Base-by-base conservation (phyloP, 179 eudicot species). In the Monotropa hypopitys region DNA sequence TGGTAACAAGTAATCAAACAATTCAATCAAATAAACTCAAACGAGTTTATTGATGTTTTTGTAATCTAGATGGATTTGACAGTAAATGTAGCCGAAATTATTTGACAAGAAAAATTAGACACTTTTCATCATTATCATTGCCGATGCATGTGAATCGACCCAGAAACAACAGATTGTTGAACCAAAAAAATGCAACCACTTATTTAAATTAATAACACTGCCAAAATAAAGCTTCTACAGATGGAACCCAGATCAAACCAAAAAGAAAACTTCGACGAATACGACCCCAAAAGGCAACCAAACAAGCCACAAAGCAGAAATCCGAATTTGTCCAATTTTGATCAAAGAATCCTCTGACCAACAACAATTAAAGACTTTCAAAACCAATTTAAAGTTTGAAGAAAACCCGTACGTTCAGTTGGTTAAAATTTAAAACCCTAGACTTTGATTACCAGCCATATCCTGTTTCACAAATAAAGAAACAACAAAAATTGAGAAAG, bases 381-480 rank as follows among this genome's bases (percentile, higher is more conserved):
- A 42, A 68, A 26, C 30, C 72, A 43, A 21, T 3, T 20, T 42
- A 21, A 68, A 42, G 21, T 8, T n/a, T 11, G 6, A n/a, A 20
- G 35, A 20, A 20, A 67, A n/a, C 38, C 20, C 51, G 30, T 9
- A 50, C 35, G 33, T 69, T 67, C 33, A 35, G 68, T 43, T 35
- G 26, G 63, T 10, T 8, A 59, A 59, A 10, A 59, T 21, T 72
- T 38, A 65, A 73, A 53, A 18, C 73, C 47, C 76, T 73, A 23
- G 65, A 43, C 50, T 79, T 50, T 68, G 7, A 59, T 83, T 68
- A 72, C 75, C 78, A 77, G 68, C 71, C 61, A 63, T 53, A 67
- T 15, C 80, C 50, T 30, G 20, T 26, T 18, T 23, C 6, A 13
- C 32, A 42, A 21, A 45, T 50, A 79, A 75, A 72, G 53, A 67